Percentiles rank a stretch among this genome's conserved stretches.
Evolutionary conservation across 176 grass and related monocot species (phyloP).

Genomic region (Neostapfia colusana): DNA sequence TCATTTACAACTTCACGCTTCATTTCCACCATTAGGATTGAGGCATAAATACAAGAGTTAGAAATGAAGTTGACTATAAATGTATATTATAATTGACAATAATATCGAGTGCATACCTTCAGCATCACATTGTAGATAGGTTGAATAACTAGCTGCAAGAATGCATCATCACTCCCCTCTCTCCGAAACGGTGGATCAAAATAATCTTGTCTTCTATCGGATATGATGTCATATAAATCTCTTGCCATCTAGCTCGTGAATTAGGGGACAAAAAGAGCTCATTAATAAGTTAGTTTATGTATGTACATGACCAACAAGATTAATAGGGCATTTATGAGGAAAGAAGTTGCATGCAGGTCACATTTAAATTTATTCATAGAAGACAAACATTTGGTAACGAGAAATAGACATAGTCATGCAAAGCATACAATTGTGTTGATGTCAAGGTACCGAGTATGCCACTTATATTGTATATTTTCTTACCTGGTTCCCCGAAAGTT

Average conservation of each 20-base stretch:
- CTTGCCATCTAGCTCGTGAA: constrained; percentile 69
- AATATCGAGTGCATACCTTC: constrained; percentile 59
- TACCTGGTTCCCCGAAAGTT: constrained; percentile 21
- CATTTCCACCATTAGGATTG: not conserved
- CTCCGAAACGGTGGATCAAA: constrained; percentile 39
- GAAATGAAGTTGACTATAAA: no score
- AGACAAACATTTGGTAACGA: not conserved
- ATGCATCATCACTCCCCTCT: constrained; percentile 58
- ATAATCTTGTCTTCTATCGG: not conserved
- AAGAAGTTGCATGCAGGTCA: not conserved
- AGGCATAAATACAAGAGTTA: not conserved
- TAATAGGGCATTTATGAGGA: constrained; percentile 6
- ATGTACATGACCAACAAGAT: constrained; percentile 1
- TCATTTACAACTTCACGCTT: not conserved
- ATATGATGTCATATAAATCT: constrained; percentile 62
- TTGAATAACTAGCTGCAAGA: constrained; percentile 64
- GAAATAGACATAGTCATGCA: not conserved
- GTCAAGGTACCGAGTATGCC: no score
- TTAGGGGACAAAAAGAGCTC: constrained; percentile 8
- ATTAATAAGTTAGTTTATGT: constrained; percentile 11
- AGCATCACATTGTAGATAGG: constrained; percentile 70
- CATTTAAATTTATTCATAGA: not conserved
- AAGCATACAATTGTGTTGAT: not conserved
- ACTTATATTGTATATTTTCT: not conserved
- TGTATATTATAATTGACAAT: no score